Evolutionary conservation across 495 filamentous ascomycete species (phyloP).

Genomic region (Daldinia decipiens): DNA sequence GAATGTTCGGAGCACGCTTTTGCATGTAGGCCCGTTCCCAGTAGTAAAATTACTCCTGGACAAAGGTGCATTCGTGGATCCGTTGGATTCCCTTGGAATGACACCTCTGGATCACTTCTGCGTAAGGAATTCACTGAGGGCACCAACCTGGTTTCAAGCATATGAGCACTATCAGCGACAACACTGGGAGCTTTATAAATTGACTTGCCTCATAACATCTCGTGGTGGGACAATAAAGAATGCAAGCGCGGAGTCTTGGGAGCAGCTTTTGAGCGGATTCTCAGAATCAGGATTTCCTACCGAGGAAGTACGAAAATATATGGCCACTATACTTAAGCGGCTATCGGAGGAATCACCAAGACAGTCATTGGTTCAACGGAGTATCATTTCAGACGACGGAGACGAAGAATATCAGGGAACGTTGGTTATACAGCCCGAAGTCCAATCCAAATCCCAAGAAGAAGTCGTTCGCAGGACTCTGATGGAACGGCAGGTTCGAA

Average conservation of each 20-base stretch:
- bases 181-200: constrained; percentile 7
- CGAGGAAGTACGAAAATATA: not conserved
- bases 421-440: not conserved
- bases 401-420: not conserved
- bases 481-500: not conserved
- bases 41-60: constrained; percentile 8
- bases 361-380: not conserved
- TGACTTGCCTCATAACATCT: constrained; percentile 1
- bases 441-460: not conserved
- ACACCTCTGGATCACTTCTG: constrained; percentile 19
- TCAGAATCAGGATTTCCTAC: not conserved
- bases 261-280: not conserved
- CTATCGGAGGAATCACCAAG: not conserved
- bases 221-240: not conserved
- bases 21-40: not conserved
- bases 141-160: constrained; percentile 3
- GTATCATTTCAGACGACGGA: not conserved
- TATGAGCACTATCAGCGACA: constrained; percentile 3
- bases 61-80: constrained; percentile 8
- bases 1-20: not conserved
- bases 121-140: not conserved
- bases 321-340: not conserved
- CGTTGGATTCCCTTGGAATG: not conserved
- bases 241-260: not conserved
- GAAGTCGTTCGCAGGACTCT: not conserved